Base-by-base conservation (phyloP, 2,329 filamentous ascomycete species). In the Hypoxylon sp. region DNA sequence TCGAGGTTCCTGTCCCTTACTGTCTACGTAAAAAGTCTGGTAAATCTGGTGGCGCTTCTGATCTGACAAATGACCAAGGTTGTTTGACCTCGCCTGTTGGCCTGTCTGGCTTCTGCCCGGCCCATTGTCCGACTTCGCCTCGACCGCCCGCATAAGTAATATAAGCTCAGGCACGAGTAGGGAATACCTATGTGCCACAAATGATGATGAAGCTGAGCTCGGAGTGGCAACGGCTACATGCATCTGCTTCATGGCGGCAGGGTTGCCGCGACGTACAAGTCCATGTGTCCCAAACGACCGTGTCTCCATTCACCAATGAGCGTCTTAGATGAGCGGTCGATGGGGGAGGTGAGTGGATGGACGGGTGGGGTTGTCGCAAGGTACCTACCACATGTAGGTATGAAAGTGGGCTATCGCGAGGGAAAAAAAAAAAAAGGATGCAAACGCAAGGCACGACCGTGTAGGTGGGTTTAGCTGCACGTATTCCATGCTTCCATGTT, bases 381-480 rank as follows among this genome's bases (percentile, higher is more conserved):
- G 39, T n/a, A n/a, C n/a, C n/a, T n/a, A n/a, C n/a, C n/a, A n/a
- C n/a, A n/a, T n/a, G n/a, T n/a, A n/a, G n/a, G n/a, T 46, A 46
- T 22, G 50, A 58, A 53, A 64, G 64, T 61, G 64, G 60, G 26
- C 49, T 58, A 39, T 56, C 41, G 46, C 44, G 24, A 48, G 37
- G 48, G n/a, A 46, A 32, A 19, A 43, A 51, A 62, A 39, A 56
- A 62, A 48, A 44, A 50, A 20, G 32, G 58, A 64, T 57, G 47
- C 37, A 67, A 67, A 67, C 64, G 64, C 61, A 64, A 64, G 60
- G 61, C 64, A 64, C 64, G 59, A 66, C 53, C 13, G 17, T 66
- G 56, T 37, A 63, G 30, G 52, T 39, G 53, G 30, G 50, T 57
- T 66, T 62, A 65, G 55, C 51, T 62, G 61, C 61, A 64, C 49